Evolutionary conservation across 176 grass and related monocot genomes (phyloP).

Genomic region (Hordeum marinum): DNA sequence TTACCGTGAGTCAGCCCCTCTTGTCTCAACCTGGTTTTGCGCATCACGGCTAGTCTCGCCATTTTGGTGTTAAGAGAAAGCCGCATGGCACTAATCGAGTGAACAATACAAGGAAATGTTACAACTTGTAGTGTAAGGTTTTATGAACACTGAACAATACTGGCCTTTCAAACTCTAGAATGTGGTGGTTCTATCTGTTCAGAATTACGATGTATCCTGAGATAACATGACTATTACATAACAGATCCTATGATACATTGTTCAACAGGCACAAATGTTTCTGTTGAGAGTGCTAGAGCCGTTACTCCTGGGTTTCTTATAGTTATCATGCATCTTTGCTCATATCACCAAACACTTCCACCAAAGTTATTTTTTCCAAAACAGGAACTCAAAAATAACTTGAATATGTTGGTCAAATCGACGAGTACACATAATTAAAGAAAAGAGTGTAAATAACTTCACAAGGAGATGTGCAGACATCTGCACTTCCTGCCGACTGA

Average conservation of each 20-base stretch:
- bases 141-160: not conserved
- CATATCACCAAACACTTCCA: not conserved
- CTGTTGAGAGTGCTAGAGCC: not conserved
- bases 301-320: not conserved
- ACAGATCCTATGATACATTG: not conserved
- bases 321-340: not conserved
- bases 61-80: not conserved
- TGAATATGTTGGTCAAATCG: not conserved
- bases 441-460: not conserved
- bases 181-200: not conserved
- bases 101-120: not conserved
- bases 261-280: not conserved
- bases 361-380: not conserved
- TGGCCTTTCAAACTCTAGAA: not conserved
- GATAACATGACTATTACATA: not conserved
- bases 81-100: not conserved
- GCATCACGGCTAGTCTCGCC: not conserved
- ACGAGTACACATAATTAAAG: not conserved
- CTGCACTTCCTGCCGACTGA: not conserved
- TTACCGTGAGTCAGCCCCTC: not conserved
- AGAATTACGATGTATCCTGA: not conserved
- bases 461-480: not conserved
- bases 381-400: not conserved
- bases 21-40: not conserved
- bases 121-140: not conserved